phyloP scores from a whole-genome alignment of 2,329 filamentous ascomycete species.

The Cadophora sp. region DNA sequence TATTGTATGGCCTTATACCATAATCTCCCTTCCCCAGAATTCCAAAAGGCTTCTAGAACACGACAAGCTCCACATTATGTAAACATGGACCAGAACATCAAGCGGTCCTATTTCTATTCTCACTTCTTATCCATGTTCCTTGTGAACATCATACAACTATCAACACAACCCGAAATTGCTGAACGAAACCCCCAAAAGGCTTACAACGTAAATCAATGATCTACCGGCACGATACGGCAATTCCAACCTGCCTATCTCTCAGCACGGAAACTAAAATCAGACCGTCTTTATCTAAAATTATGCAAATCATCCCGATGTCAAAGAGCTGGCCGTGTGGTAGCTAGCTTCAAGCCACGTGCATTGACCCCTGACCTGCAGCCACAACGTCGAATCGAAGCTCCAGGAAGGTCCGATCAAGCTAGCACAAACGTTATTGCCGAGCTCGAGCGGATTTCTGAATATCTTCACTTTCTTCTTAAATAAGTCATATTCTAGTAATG shows the following conservation, averaged over 20 bases:
- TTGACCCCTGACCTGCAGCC: conserved; percentile 21
- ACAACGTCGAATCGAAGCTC: background rate
- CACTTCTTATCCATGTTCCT: background rate
- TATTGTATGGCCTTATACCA: background rate
- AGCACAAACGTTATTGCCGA: background rate
- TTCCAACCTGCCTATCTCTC: background rate
- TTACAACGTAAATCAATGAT: background rate
- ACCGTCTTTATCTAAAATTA: background rate
- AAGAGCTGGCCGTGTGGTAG: background rate
- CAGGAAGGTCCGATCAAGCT: background rate
- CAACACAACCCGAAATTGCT: conserved; percentile 1
- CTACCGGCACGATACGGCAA: background rate
- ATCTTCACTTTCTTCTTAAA: background rate
- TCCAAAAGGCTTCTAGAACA: conserved; percentile 9
- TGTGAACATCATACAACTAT: conserved; percentile 3
- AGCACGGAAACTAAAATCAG: conserved; percentile 3
- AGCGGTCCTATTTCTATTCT: background rate
- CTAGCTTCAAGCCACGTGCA: conserved; percentile 17
- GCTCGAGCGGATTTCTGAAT: background rate
- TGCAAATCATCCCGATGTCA: conserved; percentile 1
- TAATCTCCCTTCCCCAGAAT: conserved; percentile 3
- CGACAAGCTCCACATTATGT: background rate
- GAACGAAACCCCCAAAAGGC: background rate
- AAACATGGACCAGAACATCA: conserved; percentile 4
- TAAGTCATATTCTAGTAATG: background rate